Base-by-base conservation (phyloP, 495 filamentous ascomycete genomes). In the Peziza echinospora region DNA sequence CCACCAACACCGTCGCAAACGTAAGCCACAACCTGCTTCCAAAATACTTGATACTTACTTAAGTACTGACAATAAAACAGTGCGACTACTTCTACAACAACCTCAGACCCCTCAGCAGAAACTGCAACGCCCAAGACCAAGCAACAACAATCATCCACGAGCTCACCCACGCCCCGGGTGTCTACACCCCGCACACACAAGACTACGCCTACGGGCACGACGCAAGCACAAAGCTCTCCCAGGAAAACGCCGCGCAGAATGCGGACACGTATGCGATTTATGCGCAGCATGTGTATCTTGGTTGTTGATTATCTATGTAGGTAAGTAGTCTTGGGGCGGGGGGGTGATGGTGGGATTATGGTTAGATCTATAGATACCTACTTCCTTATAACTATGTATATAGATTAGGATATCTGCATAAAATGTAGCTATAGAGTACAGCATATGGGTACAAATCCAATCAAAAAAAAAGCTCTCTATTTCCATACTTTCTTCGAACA, bases 201-300 rank as follows among this genome's bases (percentile, higher is more conserved):
- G 76, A 78, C 54, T 47, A 63, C 41, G 72, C 61, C 26, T 80
- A 78, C 53, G 75, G 76, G 23, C 78, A 77, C 56, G 23, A 42
- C 19, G 71, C 70, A 26, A 58, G 66, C 1, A 67, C 53, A 1
- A 46, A 56, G 11, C 57, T 78, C 22, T 61, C 53, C 5, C 60
- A 62, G 0, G 46, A 53, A 10, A 50, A 69, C 42, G 74, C 73
- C 24, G 49, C 78, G 22, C 53, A 61, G 47, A 77, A 80, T 53
- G 76, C 76, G 17, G 76, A 78, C 57, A 68, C 71, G 0, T 79
- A 74, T 52, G 67, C 76, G 0, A 58, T 78, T 21, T 79, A 72
- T 55, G 68, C 75, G n/a, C 26, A 49, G 22, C 47, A 17, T 5
- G 24, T 46, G 11, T 26, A 46, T 24, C 21, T 46, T 28, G 22